Evolutionary conservation across 176 grass and related monocot species (phyloP), one percentile per base, ranked within the genome.

Genomic region (Oryza meyeriana): DNA sequence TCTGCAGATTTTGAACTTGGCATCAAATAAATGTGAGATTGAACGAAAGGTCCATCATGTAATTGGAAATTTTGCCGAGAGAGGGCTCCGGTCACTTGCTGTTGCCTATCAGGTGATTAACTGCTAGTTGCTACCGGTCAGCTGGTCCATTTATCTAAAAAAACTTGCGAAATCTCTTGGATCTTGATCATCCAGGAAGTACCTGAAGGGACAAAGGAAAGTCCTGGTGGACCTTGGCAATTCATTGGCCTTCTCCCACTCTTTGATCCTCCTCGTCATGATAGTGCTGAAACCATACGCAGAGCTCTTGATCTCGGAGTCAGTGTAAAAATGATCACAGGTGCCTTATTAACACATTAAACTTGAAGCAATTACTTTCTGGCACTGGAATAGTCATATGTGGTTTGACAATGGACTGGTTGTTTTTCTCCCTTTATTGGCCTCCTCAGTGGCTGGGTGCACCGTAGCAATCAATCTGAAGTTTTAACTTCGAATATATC

Each of bases 291-390:
- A 88, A 91, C 89, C 61, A 88, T 91, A 59, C 71, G 59, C 48
- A 87, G 85, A 68, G 85, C 89, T 73, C 89, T 91, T 77, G 85
- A 91, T 65, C 89, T 91, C 77, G 89, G 89, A 50, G 89, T 91
- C 57, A 91, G 89, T 85, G 89, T 91, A 35, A 91, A 91, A 84
- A 91, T 91, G 89, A 91, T 91, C 62, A 91, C 89, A 91, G 85
- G 89, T 91, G 31, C 33, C 30, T 61, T 76, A 73, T 66, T 52
- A 69, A 18, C 62, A 75, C 34, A 27, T 59, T 77, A 55, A 71
- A 32, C 4, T 12, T 12, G 57, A 71, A 82, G 12, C 41, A 27
- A 71, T 69, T 45, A 30, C 35, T 76, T 83, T 65, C 1, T 87
- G 29, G 25, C 24, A 69, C 50, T 55, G 8, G 32, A 66, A 55